Evolutionary conservation across 805 yeast genomes (phyloP).

Genomic region (Naumovozyma dairenensis): DNA sequence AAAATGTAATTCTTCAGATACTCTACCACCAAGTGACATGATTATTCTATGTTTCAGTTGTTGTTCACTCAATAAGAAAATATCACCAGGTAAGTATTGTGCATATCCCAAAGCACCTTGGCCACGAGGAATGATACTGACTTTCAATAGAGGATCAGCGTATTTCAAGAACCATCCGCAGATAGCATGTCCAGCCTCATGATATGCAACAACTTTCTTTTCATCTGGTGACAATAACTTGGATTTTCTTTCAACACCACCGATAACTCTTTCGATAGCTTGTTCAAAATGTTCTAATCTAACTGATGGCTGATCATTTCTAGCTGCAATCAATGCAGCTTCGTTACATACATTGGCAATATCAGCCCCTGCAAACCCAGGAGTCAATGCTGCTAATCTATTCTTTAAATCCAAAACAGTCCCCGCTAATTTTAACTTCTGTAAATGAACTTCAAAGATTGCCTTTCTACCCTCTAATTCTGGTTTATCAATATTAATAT

Average conservation of each 20-base stretch:
- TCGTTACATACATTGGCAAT: slow-evolving; percentile 96
- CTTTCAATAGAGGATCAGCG: slow-evolving; percentile 92
- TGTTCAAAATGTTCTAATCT: slow-evolving; percentile 77
- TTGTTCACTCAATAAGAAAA: slow-evolving; percentile 62
- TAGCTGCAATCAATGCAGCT: slow-evolving; percentile 94
- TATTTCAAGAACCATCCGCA: slow-evolving; percentile 92
- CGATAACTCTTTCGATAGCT: slow-evolving; percentile 95
- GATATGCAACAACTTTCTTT: slow-evolving; percentile 85
- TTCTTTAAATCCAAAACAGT: slow-evolving; percentile 59
- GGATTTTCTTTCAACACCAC: slow-evolving; percentile 87
- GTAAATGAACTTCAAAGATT: slow-evolving; percentile 78
- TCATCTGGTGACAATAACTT: slow-evolving; percentile 78
- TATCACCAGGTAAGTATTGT: slow-evolving; percentile 91
- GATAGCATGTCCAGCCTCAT: slow-evolving; percentile 98
- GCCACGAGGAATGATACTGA: slow-evolving; percentile 93
- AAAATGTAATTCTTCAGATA: slow-evolving; percentile 88
- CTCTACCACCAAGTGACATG: slow-evolving; percentile 96
- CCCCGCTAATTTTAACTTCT: slow-evolving; percentile 51
- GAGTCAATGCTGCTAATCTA: slow-evolving; percentile 87
- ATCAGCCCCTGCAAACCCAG: slow-evolving; percentile 98
- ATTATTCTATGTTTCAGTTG: slow-evolving; percentile 86
- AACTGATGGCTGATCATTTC: slow-evolving; percentile 63
- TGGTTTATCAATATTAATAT: slow-evolving; percentile 83
- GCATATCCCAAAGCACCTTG: slow-evolving; percentile 97
- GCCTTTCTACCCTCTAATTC: slow-evolving; percentile 92